These are phyloP conservation scores for Penicillium sp. DNA, from an alignment of 2,329 filamentous ascomycete species.

Conservation along the genomic window DNA sequence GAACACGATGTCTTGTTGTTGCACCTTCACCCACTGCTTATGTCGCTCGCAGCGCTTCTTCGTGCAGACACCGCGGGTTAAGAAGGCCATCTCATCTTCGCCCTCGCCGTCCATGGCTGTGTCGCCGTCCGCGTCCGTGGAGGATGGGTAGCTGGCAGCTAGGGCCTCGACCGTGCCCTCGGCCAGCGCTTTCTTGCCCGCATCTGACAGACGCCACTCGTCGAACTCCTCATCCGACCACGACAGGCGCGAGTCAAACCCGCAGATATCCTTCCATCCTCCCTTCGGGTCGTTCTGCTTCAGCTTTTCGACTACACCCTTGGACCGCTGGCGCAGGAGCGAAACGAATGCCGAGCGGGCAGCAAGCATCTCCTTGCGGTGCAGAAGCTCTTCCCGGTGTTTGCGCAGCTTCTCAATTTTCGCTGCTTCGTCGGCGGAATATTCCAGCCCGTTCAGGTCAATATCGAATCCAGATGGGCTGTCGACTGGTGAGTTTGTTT, in stretches of 20 bases:
- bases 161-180: conserved; percentile 38
- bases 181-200: conserved; percentile 40
- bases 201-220: conserved; percentile 43
- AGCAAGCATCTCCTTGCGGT: conserved; percentile 41
- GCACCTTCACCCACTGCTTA: conserved; percentile 48
- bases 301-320: conserved; percentile 43
- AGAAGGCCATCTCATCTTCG: conserved; percentile 31
- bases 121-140: conserved; percentile 35
- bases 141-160: conserved; percentile 24
- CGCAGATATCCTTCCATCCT: conserved; percentile 50
- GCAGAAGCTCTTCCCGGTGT: conserved; percentile 34
- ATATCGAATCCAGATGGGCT: conserved; percentile 33
- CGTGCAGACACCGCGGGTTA: conserved; percentile 45
- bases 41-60: conserved; percentile 51
- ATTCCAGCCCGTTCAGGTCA: conserved; percentile 29
- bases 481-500: conserved; percentile 14
- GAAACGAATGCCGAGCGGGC: conserved; percentile 44
- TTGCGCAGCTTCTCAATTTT: conserved; percentile 40
- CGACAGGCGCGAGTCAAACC: conserved; percentile 47
- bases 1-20: conserved; percentile 46
- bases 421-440: conserved; percentile 39
- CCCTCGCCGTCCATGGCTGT: conserved; percentile 34
- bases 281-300: conserved; percentile 47
- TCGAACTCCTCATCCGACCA: conserved; percentile 51
- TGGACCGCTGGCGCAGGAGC: conserved; percentile 43